Conservation (phyloP, 768 basidiomycete species). For the Termitomyces titanicus region DNA sequence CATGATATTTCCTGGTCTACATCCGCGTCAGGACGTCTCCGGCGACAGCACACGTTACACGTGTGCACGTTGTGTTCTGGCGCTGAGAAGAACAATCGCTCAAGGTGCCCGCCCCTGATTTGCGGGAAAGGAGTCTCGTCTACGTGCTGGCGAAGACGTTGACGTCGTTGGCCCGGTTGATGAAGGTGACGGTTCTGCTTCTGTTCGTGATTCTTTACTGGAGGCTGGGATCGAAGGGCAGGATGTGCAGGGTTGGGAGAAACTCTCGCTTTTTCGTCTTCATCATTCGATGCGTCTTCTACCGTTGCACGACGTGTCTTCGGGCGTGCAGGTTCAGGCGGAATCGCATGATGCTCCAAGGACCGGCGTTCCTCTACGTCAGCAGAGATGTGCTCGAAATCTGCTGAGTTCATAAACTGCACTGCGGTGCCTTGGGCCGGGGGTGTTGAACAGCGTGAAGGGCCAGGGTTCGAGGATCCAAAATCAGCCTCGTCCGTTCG, state of each 20-base stretch:
- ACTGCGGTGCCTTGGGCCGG: constrained; percentile 1
- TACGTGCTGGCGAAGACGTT: background rate
- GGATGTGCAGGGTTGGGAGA: background rate
- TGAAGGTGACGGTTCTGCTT: constrained; percentile 6
- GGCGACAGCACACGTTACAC: constrained; percentile 63
- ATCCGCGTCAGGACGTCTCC: constrained; percentile 20
- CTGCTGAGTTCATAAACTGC: constrained; percentile 52
- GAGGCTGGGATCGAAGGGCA: background rate
- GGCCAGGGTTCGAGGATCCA: constrained; percentile 33
- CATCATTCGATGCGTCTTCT: constrained; percentile 12
- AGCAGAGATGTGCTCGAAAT: constrained; percentile 57
- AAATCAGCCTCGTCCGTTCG: constrained; percentile 53
- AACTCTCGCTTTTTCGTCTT: constrained; percentile 1
- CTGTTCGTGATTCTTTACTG: background rate
- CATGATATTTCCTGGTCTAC: constrained; percentile 9
- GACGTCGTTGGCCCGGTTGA: background rate
- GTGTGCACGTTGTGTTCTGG: constrained; percentile 72
- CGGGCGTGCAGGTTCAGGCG: background rate
- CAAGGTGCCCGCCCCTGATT: constrained; percentile 75
- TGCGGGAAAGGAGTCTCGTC: constrained; percentile 69
- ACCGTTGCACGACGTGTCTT: constrained; percentile 9
- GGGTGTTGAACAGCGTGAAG: constrained; percentile 10
- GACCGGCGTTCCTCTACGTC: constrained; percentile 43
- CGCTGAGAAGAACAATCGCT: constrained; percentile 77
- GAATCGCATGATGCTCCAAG: background rate